Evolutionary conservation across 495 filamentous ascomycete genomes (phyloP).

Genomic region (Penicillium paradoxum): DNA sequence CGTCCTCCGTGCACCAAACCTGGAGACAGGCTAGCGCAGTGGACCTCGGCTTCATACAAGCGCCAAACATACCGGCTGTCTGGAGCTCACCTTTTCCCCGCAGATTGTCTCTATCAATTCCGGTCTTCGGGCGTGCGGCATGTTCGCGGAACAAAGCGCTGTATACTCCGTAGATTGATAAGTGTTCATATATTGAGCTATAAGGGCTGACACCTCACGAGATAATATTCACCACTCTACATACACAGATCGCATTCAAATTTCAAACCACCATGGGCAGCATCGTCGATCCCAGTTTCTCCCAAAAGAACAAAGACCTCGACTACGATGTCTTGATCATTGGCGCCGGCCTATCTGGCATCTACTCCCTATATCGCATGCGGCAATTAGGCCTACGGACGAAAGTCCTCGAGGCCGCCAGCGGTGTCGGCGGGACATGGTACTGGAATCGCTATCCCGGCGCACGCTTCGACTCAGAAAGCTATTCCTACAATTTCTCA

Average conservation of each 20-base stretch:
- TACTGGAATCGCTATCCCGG: constrained; percentile 33
- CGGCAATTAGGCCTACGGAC: constrained; percentile 37
- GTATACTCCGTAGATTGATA: not conserved
- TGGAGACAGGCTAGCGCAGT: not conserved
- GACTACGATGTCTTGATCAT: constrained; percentile 43
- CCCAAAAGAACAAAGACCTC: not conserved
- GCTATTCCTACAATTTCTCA: constrained; percentile 18
- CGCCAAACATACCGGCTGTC: not conserved
- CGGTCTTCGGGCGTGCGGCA: not conserved
- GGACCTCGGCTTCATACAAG: not conserved
- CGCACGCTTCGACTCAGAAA: constrained; percentile 17
- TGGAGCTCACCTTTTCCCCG: not conserved
- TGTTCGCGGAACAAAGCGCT: not conserved
- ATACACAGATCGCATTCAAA: not conserved
- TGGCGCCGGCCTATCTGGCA: constrained; percentile 46
- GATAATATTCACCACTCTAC: not conserved
- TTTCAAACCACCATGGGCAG: not conserved
- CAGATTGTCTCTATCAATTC: not conserved
- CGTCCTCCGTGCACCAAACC: too few species aligned
- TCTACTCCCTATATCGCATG: constrained; percentile 39
- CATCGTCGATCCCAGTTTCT: not conserved
- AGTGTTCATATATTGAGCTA: not conserved
- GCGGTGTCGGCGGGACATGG: constrained; percentile 45
- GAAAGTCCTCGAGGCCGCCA: constrained; percentile 43
- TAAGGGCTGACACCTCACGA: too few species aligned